These are phyloP conservation scores for Vigna trinervia DNA, from an alignment of 306 rosid species.

Conservation along the genomic window DNA sequence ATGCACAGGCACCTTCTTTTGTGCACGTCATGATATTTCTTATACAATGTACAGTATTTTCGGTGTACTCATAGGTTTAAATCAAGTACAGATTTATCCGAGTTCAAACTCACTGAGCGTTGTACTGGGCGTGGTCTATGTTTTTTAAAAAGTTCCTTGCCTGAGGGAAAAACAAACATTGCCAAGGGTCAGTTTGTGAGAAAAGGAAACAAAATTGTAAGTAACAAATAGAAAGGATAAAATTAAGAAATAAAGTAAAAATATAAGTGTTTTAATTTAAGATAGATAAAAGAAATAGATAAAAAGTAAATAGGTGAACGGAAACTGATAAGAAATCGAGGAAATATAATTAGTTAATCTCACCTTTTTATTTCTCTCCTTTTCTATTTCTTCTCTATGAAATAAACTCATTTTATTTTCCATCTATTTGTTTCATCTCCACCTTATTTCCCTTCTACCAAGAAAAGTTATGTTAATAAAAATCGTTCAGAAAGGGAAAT, in stretches of 20 bases:
- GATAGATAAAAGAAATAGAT: not conserved
- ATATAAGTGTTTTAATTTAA: too few relatives aligned
- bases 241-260: too few relatives aligned
- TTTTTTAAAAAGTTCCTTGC: conserved; percentile 39
- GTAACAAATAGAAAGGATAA: not conserved
- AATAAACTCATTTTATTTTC: too few relatives aligned
- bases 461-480: conserved; percentile 14
- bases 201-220: not conserved
- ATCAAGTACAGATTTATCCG: conserved; percentile 40
- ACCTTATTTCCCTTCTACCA: not conserved
- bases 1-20: not conserved
- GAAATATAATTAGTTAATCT: too few relatives aligned
- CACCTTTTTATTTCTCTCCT: not conserved
- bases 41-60: conserved; percentile 30
- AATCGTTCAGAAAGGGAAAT: conserved; percentile 25
- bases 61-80: conserved; percentile 1
- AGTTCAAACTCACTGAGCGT: conserved; percentile 23
- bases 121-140: conserved; percentile 40
- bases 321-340: too few relatives aligned
- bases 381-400: too few relatives aligned
- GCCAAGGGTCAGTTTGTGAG: not conserved
- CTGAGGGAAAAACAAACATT: conserved; percentile 54
- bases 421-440: not conserved
- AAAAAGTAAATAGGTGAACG: too few relatives aligned
- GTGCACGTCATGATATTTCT: conserved; percentile 25